Conservation (phyloP, 148 eudicot genomes). For the Persicaria tinctoria region DNA sequence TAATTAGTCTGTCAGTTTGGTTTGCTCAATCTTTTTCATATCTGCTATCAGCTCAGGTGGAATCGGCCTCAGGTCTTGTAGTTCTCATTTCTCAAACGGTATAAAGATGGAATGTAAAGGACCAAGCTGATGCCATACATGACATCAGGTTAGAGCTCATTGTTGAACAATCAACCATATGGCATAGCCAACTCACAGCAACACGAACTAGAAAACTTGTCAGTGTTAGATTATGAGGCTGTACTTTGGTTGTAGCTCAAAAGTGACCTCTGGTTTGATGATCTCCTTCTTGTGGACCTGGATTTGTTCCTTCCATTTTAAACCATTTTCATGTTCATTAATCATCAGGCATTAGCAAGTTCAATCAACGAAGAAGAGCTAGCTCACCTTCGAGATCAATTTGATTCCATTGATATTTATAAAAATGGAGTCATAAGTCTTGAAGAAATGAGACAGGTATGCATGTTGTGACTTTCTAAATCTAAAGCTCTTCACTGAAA, state of each 20-base stretch:
- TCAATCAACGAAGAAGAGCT: too few species aligned
- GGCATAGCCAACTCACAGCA: slow-evolving; percentile 21
- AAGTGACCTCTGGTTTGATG: too few species aligned
- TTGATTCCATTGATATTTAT: too few species aligned
- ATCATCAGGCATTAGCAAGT: too few species aligned
- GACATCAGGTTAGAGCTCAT: slow-evolving; percentile 16
- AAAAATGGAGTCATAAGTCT: too few species aligned
- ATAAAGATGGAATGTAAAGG: slow-evolving; percentile 36
- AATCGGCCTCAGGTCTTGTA: not conserved
- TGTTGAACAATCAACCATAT: slow-evolving; percentile 22
- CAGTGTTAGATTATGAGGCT: slow-evolving; percentile 21
- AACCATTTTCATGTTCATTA: too few species aligned
- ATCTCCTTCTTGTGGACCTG: too few species aligned
- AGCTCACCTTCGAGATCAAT: too few species aligned
- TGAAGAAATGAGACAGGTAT: too few species aligned
- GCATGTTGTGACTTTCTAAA: too few species aligned
- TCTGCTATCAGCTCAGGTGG: not conserved
- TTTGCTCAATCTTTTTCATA: not conserved
- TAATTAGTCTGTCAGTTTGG: not conserved
- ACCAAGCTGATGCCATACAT: slow-evolving; percentile 19
- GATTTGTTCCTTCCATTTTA: too few species aligned
- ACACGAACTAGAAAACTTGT: slow-evolving; percentile 25
- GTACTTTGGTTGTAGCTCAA: not conserved
- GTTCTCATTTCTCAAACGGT: not conserved
- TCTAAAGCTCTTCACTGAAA: too few species aligned